phyloP scores from a whole-genome alignment of 495 filamentous ascomycete species.

The Choiromyces venosus region DNA sequence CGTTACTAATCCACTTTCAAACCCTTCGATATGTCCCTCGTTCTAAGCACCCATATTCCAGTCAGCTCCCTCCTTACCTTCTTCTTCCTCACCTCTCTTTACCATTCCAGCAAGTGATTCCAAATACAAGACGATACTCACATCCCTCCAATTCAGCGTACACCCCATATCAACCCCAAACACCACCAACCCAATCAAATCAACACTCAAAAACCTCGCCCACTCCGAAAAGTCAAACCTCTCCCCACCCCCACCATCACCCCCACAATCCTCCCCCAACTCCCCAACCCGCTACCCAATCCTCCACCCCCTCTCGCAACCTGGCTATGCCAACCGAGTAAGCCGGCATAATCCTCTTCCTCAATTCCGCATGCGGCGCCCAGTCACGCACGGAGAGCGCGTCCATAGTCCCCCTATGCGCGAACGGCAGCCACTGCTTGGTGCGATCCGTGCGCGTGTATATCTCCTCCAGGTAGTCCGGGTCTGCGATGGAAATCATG shows the following conservation, averaged over 20 bases:
- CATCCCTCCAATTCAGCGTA: background rate
- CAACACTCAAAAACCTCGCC: constrained; percentile 44
- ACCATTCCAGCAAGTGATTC: background rate
- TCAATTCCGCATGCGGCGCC: background rate
- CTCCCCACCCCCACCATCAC: background rate
- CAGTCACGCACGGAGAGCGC: background rate
- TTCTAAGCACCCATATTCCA: background rate
- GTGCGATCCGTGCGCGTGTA: background rate
- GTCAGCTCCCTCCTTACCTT: constrained; percentile 40
- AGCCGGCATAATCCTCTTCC: background rate
- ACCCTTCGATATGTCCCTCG: background rate
- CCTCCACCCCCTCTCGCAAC: background rate
- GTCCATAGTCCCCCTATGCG: background rate
- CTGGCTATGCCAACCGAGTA: background rate
- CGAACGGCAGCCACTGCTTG: background rate
- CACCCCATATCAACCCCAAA: background rate
- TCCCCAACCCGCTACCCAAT: background rate
- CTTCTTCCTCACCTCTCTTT: background rate
- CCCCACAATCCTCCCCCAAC: background rate
- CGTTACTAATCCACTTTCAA: background rate
- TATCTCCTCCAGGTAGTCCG: background rate
- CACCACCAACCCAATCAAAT: constrained; percentile 37
- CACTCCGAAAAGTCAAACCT: background rate
- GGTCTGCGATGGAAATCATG: background rate
- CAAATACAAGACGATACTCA: background rate